These are phyloP conservation scores for Mimosa bimucronata DNA, from an alignment of 306 rosid species.

Conservation along the genomic window DNA sequence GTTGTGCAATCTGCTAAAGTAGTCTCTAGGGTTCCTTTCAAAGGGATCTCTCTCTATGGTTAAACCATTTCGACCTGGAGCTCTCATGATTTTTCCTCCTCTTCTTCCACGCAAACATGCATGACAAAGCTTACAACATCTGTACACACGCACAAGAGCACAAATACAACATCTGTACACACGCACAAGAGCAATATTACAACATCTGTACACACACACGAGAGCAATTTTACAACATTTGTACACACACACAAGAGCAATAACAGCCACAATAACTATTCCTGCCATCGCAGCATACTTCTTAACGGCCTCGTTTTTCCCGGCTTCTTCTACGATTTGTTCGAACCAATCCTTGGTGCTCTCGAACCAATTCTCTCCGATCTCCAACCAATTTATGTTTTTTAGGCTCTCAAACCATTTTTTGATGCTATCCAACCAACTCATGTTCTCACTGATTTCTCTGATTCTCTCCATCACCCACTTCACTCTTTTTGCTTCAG, in stretches of 20 bases:
- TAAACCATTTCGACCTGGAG: not conserved
- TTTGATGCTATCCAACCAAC: not conserved
- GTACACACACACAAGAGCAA: not conserved
- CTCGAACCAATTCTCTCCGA: not conserved
- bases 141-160: not conserved
- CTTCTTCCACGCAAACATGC: not conserved
- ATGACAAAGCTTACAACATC: not conserved
- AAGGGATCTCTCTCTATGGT: not conserved
- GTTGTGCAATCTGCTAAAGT: not conserved
- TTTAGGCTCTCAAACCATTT: not conserved
- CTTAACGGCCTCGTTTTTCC: not conserved
- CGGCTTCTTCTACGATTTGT: not conserved
- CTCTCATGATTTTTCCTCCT: not conserved
- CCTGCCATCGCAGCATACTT: not conserved
- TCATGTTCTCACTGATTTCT: not conserved
- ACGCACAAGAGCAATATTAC: not conserved
- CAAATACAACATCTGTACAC: not conserved
- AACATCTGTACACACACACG: not conserved
- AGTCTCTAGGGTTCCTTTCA: not conserved
- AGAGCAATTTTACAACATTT: not conserved
- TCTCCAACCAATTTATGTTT: not conserved
- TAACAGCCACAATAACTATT: not conserved
- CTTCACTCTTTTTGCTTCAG: not conserved
- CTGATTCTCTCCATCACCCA: not conserved
- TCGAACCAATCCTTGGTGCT: not conserved